Evolutionary conservation across 208 protist genomes (phyloP).

Genomic region (Porcisia deanei): DNA sequence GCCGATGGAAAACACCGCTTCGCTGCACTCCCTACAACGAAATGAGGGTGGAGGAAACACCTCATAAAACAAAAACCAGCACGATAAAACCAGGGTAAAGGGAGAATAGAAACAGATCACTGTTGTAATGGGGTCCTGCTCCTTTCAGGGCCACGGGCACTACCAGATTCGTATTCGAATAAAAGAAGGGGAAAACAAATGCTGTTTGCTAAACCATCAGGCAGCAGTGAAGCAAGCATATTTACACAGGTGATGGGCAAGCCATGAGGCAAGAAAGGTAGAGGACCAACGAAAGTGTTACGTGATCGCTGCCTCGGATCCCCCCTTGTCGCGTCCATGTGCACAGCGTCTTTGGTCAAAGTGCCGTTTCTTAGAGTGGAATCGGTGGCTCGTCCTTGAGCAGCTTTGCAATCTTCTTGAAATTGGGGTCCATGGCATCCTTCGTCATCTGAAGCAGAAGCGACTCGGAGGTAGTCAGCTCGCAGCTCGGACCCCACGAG

Average conservation of each 20-base stretch:
- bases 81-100: too few species aligned
- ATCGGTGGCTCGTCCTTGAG: conserved; percentile 46
- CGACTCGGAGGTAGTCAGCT: conserved; percentile 72
- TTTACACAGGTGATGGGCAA: neutral
- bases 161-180: neutral
- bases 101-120: neutral
- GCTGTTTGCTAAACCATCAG: neutral
- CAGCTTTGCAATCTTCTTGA: conserved; percentile 69
- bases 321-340: neutral
- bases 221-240: neutral
- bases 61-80: neutral
- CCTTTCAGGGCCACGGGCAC: neutral
- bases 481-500: conserved; percentile 55
- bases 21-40: neutral
- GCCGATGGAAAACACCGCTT: neutral
- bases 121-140: neutral
- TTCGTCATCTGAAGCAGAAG: conserved; percentile 71
- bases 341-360: neutral
- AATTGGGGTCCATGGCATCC: conserved; percentile 64
- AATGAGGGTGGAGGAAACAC: neutral
- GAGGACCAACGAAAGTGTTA: neutral
- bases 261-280: neutral
- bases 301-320: neutral
- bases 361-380: conserved; percentile 19
- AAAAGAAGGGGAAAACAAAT: neutral